Base-by-base conservation (phyloP, 2,329 filamentous ascomycete genomes). In the Xylariaceae sp. region DNA sequence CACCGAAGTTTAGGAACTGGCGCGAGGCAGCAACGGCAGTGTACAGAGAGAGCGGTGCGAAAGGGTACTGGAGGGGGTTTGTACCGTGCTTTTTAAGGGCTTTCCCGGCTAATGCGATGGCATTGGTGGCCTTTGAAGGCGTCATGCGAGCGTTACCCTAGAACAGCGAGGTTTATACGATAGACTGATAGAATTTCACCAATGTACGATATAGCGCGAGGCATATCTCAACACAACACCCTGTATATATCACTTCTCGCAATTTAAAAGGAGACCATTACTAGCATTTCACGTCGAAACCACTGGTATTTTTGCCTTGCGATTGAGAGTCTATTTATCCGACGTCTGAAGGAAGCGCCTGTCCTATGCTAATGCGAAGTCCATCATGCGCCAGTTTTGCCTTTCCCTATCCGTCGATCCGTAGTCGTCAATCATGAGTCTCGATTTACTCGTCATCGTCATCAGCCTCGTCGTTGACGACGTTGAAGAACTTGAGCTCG, bases 401-500 rank as follows among this genome's bases (percentile, higher is more conserved):
- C 3, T 38, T 55, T 28, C 31, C 47, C 34, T 49, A 56, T 38
- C 17, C 31, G 43, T 52, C 18, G 45, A 51, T 48, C 19, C 48
- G 56, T 46, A 52, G 17, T 47, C 16, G 6, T 47, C 17, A 53
- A 22, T 17, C 12, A 31, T 55, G 45, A 19, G 56, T 49, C 47
- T 42, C 67, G 68, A 54, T 86, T 84, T 97, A 99, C 78, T 99
- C 94, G 73, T 99, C 94, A 74, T 99, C 94, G 73, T 99, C 94
- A 66, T 97, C 94, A 68, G 84, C 92, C 75, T 92, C 93, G 75
- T 99, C 94, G 78, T 96, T 94, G 71, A 97, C 93, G 73, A 99
- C 92, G 84, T 99, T 99, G 91, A 96, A 99, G 92, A 99, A 99
- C 83, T 96, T 92, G 79, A 99, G 88, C 84, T 97, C 92, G 83